These are phyloP conservation scores for Stentor coeruleus DNA, from an alignment of 73 alveolate species.

Conservation along the genomic window DNA sequence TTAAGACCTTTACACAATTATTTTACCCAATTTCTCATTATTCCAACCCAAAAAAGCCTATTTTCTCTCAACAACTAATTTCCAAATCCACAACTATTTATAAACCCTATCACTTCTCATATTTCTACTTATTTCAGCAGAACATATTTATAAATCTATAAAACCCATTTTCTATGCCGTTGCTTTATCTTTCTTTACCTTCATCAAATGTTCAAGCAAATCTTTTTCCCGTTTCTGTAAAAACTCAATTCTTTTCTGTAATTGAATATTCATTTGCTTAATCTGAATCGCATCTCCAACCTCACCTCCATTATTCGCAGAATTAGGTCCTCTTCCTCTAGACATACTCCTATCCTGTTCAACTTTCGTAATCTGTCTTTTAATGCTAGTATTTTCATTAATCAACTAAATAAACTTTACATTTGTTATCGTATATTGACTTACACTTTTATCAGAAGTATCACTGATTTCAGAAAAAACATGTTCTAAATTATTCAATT, in stretches of 20 bases:
- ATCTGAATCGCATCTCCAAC: slow-evolving; percentile 75
- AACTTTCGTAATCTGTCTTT: slow-evolving; percentile 80
- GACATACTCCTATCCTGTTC: slow-evolving; percentile 85
- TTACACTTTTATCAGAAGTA: slow-evolving; percentile 73
- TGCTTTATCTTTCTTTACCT: neutral
- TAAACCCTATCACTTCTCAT: too few relatives aligned
- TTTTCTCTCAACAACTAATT: too few relatives aligned
- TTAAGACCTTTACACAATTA: too few relatives aligned
- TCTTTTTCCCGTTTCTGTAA: slow-evolving; percentile 92
- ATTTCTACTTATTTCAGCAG: too few relatives aligned
- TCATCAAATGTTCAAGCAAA: slow-evolving; percentile 75
- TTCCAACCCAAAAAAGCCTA: too few relatives aligned
- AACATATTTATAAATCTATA: too few relatives aligned
- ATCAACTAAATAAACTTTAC: slow-evolving; percentile 88
- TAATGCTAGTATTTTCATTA: slow-evolving; percentile 91
- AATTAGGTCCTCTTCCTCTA: slow-evolving; percentile 43
- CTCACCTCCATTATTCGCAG: slow-evolving; percentile 46
- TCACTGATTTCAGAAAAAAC: slow-evolving; percentile 89
- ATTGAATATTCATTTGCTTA: slow-evolving; percentile 74
- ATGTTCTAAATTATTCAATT: slow-evolving; percentile 92
- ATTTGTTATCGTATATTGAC: slow-evolving; percentile 67
- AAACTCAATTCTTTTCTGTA: slow-evolving; percentile 85
- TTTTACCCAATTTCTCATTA: too few relatives aligned
- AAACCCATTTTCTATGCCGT: too few relatives aligned
- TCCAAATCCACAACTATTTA: too few relatives aligned